phyloP scores from a whole-genome alignment of 2,329 filamentous ascomycete species.

The Talaromyces marneffei region DNA sequence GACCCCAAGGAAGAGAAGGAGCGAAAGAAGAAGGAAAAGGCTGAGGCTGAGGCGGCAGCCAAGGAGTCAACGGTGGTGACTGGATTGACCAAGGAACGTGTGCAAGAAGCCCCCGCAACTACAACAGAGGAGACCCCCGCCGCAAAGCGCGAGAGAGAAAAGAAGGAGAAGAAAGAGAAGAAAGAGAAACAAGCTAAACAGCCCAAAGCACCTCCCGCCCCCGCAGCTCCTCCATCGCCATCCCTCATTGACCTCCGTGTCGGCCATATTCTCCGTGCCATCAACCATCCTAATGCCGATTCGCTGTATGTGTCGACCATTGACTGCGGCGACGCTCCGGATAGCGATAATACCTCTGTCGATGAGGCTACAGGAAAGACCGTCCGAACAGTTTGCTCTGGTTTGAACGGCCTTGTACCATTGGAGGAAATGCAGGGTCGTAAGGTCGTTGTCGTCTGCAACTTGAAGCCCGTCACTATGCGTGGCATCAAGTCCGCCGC shows the following conservation, averaged over 20 bases:
- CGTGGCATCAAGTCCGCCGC: constrained; percentile 73
- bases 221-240: constrained; percentile 72
- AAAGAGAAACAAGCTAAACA: constrained; percentile 91
- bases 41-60: constrained; percentile 36
- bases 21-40: constrained; percentile 91
- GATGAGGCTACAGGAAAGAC: constrained; percentile 82
- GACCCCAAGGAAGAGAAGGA: constrained; percentile 96
- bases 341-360: constrained; percentile 72
- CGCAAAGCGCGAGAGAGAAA: constrained; percentile 24
- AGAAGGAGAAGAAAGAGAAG: constrained; percentile 55
- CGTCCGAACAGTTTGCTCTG: constrained; percentile 93
- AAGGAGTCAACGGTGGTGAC: constrained; percentile 25
- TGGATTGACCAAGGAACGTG: constrained; percentile 46
- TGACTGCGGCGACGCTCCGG: constrained; percentile 80
- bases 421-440: constrained; percentile 95
- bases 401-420: constrained; percentile 85
- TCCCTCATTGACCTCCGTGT: constrained; percentile 89
- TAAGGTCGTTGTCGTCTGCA: constrained; percentile 92
- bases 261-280: constrained; percentile 92
- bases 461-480: constrained; percentile 99
- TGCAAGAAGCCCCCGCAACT: constrained; percentile 43
- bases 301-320: constrained; percentile 94
- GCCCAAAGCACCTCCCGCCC: constrained; percentile 64
- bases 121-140: constrained; percentile 22
- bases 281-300: constrained; percentile 94